phyloP scores from a whole-genome alignment of 2,329 filamentous ascomycete species.

The Phaeosphaeriaceae sp. region DNA sequence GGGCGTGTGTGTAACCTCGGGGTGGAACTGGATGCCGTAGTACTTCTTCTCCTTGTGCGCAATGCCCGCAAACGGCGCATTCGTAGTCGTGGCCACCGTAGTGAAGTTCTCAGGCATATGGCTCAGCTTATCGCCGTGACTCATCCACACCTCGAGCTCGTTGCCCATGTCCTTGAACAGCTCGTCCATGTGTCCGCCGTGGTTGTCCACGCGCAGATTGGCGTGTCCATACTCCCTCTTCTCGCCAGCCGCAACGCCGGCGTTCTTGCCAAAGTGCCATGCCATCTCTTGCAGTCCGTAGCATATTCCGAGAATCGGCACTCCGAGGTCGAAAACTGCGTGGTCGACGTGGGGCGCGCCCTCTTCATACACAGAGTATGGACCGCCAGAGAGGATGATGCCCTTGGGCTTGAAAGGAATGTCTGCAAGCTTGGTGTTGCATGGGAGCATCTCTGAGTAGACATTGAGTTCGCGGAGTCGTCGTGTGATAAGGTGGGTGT shows the following conservation, averaged over 20 bases:
- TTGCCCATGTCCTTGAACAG: slow-evolving; percentile 81
- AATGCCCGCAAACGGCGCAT: slow-evolving; percentile 81
- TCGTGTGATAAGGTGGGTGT: slow-evolving; percentile 76
- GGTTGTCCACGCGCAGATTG: slow-evolving; percentile 66
- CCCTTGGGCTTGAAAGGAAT: slow-evolving; percentile 82
- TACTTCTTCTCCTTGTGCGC: slow-evolving; percentile 73
- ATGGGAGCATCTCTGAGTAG: slow-evolving; percentile 88
- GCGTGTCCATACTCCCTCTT: slow-evolving; percentile 77
- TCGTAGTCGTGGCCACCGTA: slow-evolving; percentile 75
- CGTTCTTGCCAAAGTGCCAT: slow-evolving; percentile 69
- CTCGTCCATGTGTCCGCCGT: slow-evolving; percentile 70
- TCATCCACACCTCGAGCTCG: slow-evolving; percentile 80
- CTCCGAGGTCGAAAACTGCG: slow-evolving; percentile 76
- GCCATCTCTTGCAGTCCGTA: slow-evolving; percentile 76
- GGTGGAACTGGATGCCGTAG: slow-evolving; percentile 89
- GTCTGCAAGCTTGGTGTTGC: slow-evolving; percentile 80
- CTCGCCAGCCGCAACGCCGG: slow-evolving; percentile 67
- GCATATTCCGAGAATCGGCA: slow-evolving; percentile 69
- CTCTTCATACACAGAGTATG: slow-evolving; percentile 81
- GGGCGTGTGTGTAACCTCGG: slow-evolving; percentile 79
- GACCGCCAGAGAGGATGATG: slow-evolving; percentile 77
- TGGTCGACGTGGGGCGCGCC: slow-evolving; percentile 82
- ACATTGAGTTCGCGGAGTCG: slow-evolving; percentile 80
- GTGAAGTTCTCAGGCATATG: slow-evolving; percentile 75
- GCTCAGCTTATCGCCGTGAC: slow-evolving; percentile 84